Base-by-base conservation (phyloP, 2,329 filamentous ascomycete species). In the Xylariales sp. region DNA sequence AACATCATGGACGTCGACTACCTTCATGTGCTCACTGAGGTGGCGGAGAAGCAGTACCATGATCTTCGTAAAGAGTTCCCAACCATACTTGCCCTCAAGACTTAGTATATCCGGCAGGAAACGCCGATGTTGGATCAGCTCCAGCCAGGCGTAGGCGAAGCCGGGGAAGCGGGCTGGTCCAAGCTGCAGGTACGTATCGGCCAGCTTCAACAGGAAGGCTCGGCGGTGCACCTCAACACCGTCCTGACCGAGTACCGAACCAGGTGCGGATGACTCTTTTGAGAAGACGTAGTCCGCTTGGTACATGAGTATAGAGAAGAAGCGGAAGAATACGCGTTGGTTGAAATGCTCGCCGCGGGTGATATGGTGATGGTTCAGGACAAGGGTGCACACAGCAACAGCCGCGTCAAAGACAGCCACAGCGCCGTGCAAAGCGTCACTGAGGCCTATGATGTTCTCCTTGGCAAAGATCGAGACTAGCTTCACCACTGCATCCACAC, bases 271-370 rank as follows among this genome's bases (percentile, higher is more conserved):
- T 20, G 25, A 29, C 9, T 81, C 73, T n/a, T n/a, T n/a, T n/a
- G n/a, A n/a, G 10, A 74, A 74, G 35, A 78, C 68, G 34, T 69
- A 58, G 20, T 78, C 72, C 42, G 91, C 75, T 52, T 93, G 84
- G 60, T 86, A 87, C 4, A 98, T 73, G 35, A 96, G 74, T 54
- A 85, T 70, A 0, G 88, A 91, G 58, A 96, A 85, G 31, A 98
- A 74, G 33, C 91, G 82, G 76, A 90, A 93, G 71, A 96, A 97
- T 21, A 94, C 82, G 47, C 88, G 83, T 57, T 91, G 86, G 54
- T 88, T 91, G 69, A 95, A 90, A 28, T 74, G 76, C 40, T 95
- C 89, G 4, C 82, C 85, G 33, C 84, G 80, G 62, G 83, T 87
- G 42, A 86, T 75, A 55, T 94, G 84, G 58, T 97, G 88, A 52